These are phyloP conservation scores for Ulmus americana DNA, from an alignment of 331 rosid genomes.

Conservation along the genomic window DNA sequence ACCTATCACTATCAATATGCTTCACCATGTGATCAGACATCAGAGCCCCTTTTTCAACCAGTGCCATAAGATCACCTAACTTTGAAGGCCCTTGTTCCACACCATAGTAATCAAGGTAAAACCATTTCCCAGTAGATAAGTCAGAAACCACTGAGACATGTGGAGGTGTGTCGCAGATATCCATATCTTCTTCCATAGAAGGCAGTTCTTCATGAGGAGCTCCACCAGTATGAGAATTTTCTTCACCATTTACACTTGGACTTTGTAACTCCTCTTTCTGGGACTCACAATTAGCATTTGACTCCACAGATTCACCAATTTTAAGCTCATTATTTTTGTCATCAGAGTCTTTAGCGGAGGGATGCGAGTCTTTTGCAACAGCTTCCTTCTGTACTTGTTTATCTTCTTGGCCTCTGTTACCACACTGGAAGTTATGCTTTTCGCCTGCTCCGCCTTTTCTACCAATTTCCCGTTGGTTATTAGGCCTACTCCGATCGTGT, in stretches of 20 bases:
- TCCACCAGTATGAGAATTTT: slow-evolving; percentile 36
- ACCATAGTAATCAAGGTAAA: slow-evolving; percentile 79
- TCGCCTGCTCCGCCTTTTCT: slow-evolving; percentile 50
- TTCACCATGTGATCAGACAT: slow-evolving; percentile 87
- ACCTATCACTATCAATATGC: slow-evolving; percentile 88
- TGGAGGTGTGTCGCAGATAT: slow-evolving; percentile 96
- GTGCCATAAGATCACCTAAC: slow-evolving; percentile 66
- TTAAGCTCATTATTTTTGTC: slow-evolving; percentile 37
- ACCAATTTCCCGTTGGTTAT: slow-evolving; percentile 38
- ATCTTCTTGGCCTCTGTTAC: slow-evolving; percentile 54
- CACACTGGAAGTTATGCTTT: slow-evolving; percentile 36
- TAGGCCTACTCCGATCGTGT: slow-evolving; percentile 43
- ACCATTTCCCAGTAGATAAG: slow-evolving; percentile 78
- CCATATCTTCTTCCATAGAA: slow-evolving; percentile 99
- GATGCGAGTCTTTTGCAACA: slow-evolving; percentile 31
- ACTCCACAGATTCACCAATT: slow-evolving; percentile 37
- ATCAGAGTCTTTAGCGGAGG: slow-evolving; percentile 52
- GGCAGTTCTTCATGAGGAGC: slow-evolving; percentile 65
- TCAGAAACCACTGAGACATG: slow-evolving; percentile 67
- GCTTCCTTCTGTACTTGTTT: slow-evolving; percentile 48
- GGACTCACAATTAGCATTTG: slow-evolving; percentile 32
- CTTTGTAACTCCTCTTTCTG: slow-evolving; percentile 49
- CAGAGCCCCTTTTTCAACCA: slow-evolving; percentile 78
- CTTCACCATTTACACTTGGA: slow-evolving; percentile 44
- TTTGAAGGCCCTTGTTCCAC: slow-evolving; percentile 80